A percentile compares a stretch with the other conserved stretches of the same genome.
Conservation (phyloP, 768 basidiomycete species). For the Agaricus subrufescens region DNA sequence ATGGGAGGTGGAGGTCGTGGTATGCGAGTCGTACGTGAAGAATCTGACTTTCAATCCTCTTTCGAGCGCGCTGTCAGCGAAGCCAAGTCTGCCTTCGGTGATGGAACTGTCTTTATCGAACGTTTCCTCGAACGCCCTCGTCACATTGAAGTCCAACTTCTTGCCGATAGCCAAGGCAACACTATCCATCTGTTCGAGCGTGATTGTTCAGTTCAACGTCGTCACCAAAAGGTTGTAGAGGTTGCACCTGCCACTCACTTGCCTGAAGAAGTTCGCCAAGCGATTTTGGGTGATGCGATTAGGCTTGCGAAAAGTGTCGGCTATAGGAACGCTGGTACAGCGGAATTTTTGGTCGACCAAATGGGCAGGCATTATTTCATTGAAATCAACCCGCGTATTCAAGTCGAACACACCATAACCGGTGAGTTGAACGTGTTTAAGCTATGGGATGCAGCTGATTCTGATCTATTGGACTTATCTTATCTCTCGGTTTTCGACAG, state of each 20-base stretch:
- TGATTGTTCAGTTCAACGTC: constrained; percentile 96
- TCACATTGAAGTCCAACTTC: constrained; percentile 95
- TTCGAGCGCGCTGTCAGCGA: constrained; percentile 94
- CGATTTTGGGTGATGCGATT: constrained; percentile 87
- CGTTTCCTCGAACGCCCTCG: constrained; percentile 94
- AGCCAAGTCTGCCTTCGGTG: constrained; percentile 95
- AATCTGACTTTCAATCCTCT: constrained; percentile 82
- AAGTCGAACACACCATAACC: constrained; percentile 99
- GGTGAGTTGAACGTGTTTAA: constrained; percentile 37
- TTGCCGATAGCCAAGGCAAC: constrained; percentile 90
- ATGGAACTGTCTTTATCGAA: constrained; percentile 98
- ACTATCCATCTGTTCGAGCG: constrained; percentile 98
- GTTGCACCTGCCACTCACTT: constrained; percentile 96
- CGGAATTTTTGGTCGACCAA: constrained; percentile 97
- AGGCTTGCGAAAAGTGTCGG: constrained; percentile 91
- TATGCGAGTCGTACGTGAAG: constrained; percentile 97
- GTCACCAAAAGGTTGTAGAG: constrained; percentile 99
- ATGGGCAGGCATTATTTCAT: constrained; percentile 98
- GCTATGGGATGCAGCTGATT: not conserved
- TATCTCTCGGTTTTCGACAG: constrained; percentile 34
- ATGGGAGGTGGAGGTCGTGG: constrained; percentile 99
- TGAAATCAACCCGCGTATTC: constrained; percentile 99
- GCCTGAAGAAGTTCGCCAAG: constrained; percentile 84
- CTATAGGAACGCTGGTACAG: constrained; percentile 96
- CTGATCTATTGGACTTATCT: constrained; percentile 3